A percentile compares a stretch with the other conserved stretches of the same genome.
Conservation (phyloP, 768 basidiomycete genomes). For the Paxillus ammoniavirescens region DNA sequence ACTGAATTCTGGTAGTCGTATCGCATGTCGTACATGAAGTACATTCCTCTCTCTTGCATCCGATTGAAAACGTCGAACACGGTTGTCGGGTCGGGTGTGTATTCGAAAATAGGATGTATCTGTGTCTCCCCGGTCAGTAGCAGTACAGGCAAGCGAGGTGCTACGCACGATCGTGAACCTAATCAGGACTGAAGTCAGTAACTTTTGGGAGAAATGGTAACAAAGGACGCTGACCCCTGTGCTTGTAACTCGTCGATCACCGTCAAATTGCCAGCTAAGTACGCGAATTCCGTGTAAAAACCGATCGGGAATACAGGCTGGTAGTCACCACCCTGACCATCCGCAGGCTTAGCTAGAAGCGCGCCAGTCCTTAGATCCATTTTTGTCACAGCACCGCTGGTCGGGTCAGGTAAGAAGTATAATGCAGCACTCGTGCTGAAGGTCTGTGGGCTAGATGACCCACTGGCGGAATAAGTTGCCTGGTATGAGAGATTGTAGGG, state of each 20-base stretch:
- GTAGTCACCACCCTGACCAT: constrained; percentile 46
- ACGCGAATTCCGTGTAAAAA: constrained; percentile 44
- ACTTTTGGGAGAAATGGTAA: background rate
- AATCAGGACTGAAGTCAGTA: background rate
- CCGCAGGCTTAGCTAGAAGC: constrained; percentile 47
- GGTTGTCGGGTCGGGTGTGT: constrained; percentile 50
- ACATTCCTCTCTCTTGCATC: constrained; percentile 62
- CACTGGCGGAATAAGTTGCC: constrained; percentile 18
- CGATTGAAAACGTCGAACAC: constrained; percentile 50
- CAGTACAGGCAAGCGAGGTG: background rate
- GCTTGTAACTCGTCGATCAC: constrained; percentile 32
- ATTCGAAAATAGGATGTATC: constrained; percentile 73
- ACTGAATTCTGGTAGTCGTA: constrained; percentile 60
- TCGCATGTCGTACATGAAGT: constrained; percentile 84
- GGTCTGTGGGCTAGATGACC: constrained; percentile 33
- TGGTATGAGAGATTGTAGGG: constrained; percentile 31
- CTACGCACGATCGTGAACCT: constrained; percentile 30
- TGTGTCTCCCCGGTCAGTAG: constrained; percentile 16
- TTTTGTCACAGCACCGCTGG: constrained; percentile 51
- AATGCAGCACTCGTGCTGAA: constrained; percentile 45
- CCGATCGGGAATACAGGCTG: constrained; percentile 48
- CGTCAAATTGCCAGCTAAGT: constrained; percentile 14
- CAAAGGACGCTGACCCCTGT: constrained; percentile 21
- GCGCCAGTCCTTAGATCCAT: constrained; percentile 61
- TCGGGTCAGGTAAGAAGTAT: constrained; percentile 47